These are phyloP conservation scores for Sarcodon aspratus DNA, from an alignment of 768 basidiomycete genomes.

Conservation along the genomic window DNA sequence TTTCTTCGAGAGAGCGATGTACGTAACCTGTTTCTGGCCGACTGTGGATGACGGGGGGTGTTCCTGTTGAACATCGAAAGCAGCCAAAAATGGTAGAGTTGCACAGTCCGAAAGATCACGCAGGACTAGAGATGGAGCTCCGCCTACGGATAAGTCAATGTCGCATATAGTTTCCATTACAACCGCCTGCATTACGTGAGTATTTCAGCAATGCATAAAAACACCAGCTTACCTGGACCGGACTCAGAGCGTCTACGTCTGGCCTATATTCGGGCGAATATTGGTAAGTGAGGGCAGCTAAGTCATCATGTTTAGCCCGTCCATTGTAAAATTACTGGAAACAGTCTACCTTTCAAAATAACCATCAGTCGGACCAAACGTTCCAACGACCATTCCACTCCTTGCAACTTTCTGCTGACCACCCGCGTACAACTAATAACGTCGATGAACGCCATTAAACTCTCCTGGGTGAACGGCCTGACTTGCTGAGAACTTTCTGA, in stretches of 20 bases:
- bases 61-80: slow-evolving; percentile 44
- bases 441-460: slow-evolving; percentile 70
- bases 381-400: slow-evolving; percentile 54
- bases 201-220: not conserved
- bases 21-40: slow-evolving; percentile 64
- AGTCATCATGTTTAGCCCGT: not conserved
- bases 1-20: slow-evolving; percentile 83
- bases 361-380: slow-evolving; percentile 58
- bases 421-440: slow-evolving; percentile 51
- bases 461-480: slow-evolving; percentile 70
- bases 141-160: slow-evolving; percentile 53
- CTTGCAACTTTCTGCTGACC: slow-evolving; percentile 34
- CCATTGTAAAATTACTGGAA: not conserved
- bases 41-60: slow-evolving; percentile 6
- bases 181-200: slow-evolving; percentile 35
- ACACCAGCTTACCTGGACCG: slow-evolving; percentile 51
- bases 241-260: slow-evolving; percentile 73
- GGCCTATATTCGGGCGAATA: slow-evolving; percentile 80
- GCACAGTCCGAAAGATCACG: slow-evolving; percentile 77
- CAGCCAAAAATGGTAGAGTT: slow-evolving; percentile 79
- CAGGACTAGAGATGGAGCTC: slow-evolving; percentile 64
- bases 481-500: slow-evolving; percentile 1
- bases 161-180: slow-evolving; percentile 60
- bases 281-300: slow-evolving; percentile 71
- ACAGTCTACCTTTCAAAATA: slow-evolving; percentile 57